These are phyloP conservation scores for Mycena albidolilacea DNA, from an alignment of 768 basidiomycete genomes.

Conservation along the genomic window DNA sequence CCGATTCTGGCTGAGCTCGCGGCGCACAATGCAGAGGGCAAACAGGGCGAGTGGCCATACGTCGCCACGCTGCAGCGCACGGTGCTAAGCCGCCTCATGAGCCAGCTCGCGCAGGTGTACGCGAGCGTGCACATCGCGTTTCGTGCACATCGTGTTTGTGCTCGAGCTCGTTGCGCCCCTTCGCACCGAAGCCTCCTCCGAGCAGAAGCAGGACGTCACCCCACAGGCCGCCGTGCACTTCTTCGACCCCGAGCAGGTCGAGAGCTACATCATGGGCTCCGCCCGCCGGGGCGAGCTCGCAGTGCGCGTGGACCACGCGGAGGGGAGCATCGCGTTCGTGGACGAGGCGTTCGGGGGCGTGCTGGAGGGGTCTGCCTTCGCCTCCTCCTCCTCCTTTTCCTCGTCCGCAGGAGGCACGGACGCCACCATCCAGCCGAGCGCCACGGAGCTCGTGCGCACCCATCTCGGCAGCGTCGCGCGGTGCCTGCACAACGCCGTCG, in stretches of 20 bases:
- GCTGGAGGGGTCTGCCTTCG: conserved; percentile 51
- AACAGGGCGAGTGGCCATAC: conserved; percentile 80
- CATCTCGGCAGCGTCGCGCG: conserved; percentile 84
- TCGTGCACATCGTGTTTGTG: conserved; percentile 80
- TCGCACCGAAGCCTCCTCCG: conserved; percentile 54
- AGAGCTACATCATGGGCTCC: conserved; percentile 95
- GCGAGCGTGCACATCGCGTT: conserved; percentile 87
- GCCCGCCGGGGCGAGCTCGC: conserved; percentile 89
- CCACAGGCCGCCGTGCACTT: neutral
- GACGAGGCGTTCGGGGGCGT: conserved; percentile 77
- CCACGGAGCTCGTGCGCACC: conserved; percentile 80
- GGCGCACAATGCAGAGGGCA: conserved; percentile 38
- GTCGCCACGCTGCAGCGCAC: conserved; percentile 93
- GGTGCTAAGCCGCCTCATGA: conserved; percentile 90
- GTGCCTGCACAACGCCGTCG: conserved; percentile 80
- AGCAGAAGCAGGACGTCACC: conserved; percentile 41
- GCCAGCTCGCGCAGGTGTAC: conserved; percentile 94
- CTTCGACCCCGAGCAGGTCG: conserved; percentile 84
- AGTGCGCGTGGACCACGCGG: conserved; percentile 91
- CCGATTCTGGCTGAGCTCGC: conserved; percentile 78
- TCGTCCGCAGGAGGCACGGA: conserved; percentile 48
- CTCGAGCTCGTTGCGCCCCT: conserved; percentile 86
- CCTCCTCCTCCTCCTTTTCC: conserved; percentile 45
- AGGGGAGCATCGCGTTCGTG: conserved; percentile 86
- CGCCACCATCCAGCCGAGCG: conserved; percentile 75